Evolutionary conservation across 2,329 filamentous ascomycete species (phyloP).

Genomic region (Lasiodiplodia sp.): DNA sequence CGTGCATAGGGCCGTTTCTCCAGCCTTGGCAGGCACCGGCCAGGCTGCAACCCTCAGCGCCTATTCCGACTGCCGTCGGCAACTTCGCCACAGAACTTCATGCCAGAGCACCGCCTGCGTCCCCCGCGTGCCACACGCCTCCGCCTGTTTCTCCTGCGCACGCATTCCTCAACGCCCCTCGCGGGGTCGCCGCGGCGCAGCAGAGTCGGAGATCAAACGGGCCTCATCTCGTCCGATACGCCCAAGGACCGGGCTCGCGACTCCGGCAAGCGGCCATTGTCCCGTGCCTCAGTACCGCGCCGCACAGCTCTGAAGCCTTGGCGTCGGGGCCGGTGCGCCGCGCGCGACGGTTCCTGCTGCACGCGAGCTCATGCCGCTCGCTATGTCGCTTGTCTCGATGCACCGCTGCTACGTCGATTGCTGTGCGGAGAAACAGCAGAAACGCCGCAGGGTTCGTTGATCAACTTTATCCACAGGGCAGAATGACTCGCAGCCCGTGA

Average conservation of each 20-base stretch:
- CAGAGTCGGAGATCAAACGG: constrained; percentile 15
- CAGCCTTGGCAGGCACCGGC: constrained; percentile 15
- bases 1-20: constrained; percentile 12
- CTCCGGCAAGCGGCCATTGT: not conserved
- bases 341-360: not conserved
- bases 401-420: not conserved
- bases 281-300: not conserved
- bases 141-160: not conserved
- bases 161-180: not conserved
- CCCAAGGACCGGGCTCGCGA: not conserved
- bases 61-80: constrained; percentile 1
- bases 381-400: constrained; percentile 5
- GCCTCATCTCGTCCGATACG: constrained; percentile 15
- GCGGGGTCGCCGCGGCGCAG: not conserved
- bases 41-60: not conserved
- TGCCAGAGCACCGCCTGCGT: not conserved
- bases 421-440: not conserved
- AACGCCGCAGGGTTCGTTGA: constrained; percentile 10
- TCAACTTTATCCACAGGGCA: constrained; percentile 14
- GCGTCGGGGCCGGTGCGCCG: constrained; percentile 5
- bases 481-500: not conserved
- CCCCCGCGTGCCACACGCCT: not conserved
- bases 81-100: constrained; percentile 6
- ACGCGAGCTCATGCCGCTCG: constrained; percentile 11
- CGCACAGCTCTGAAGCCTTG: not conserved